Conservation (phyloP, 495 filamentous ascomycete genomes). For the Saxophila tyrrhenica region DNA sequence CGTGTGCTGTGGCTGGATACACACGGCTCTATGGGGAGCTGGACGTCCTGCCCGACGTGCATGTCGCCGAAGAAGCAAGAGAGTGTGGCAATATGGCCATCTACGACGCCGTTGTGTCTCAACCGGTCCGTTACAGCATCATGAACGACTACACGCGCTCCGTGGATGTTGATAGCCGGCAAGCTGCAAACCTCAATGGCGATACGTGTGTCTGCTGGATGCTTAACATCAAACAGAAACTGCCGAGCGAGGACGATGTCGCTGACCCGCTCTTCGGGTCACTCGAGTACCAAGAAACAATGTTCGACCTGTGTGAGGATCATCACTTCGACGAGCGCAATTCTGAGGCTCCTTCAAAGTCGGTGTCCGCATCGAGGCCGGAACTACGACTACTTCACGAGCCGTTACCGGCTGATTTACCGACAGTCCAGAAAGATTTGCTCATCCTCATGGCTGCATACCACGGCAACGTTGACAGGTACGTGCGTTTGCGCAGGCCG, state of each 20-base stretch:
- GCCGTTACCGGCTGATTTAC: not conserved
- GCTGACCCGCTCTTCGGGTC: not conserved
- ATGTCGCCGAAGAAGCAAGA: constrained; percentile 27
- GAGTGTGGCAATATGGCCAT: constrained; percentile 20
- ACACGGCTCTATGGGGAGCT: constrained; percentile 25
- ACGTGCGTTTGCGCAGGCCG: not conserved
- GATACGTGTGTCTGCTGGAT: constrained; percentile 23
- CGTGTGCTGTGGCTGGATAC: constrained; percentile 29
- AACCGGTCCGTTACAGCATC: constrained; percentile 18
- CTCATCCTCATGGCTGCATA: not conserved
- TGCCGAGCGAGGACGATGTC: not conserved
- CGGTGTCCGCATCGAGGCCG: not conserved
- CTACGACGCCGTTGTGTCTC: constrained; percentile 22
- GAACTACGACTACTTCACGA: not conserved
- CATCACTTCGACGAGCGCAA: not conserved
- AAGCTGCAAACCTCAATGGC: constrained; percentile 19
- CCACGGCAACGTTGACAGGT: not conserved
- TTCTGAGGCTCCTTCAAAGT: not conserved
- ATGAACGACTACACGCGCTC: constrained; percentile 27
- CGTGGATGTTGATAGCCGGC: constrained; percentile 6
- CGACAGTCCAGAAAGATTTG: not conserved
- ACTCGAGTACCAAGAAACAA: not conserved
- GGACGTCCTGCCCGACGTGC: constrained; percentile 24
- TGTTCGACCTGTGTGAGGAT: constrained; percentile 5
- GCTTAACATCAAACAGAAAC: constrained; percentile 5